Evolutionary conservation across 192 early-diverging fungal genomes (phyloP).

Genomic region (Geosiphon pyriformis): DNA sequence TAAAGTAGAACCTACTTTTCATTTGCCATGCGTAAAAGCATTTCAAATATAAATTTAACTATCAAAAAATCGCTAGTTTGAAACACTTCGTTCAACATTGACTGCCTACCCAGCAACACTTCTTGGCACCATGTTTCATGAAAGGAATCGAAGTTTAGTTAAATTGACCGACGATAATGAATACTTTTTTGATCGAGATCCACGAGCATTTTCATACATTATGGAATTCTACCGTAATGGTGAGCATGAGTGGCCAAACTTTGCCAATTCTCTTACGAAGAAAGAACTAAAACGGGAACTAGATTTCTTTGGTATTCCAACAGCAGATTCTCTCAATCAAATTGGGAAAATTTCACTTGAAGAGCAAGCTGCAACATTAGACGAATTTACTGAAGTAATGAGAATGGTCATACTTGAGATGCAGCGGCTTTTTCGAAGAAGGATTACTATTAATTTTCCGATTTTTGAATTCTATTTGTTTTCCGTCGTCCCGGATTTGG

Average conservation of each 20-base stretch:
- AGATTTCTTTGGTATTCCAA: background rate
- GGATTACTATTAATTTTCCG: background rate
- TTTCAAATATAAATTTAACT: background rate
- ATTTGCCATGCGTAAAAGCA: no score
- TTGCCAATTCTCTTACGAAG: background rate
- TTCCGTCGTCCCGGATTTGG: background rate
- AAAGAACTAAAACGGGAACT: background rate
- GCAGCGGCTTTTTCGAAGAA: background rate
- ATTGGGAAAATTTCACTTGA: background rate
- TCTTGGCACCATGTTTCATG: slow-evolving; percentile 11
- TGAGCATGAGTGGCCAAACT: background rate
- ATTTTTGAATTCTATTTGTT: background rate
- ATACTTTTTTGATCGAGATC: slow-evolving; percentile 18
- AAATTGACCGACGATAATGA: background rate
- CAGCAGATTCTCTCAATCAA: background rate
- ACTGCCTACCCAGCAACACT: slow-evolving; percentile 5
- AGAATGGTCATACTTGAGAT: background rate
- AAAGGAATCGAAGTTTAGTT: background rate
- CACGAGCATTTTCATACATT: background rate
- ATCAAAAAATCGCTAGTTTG: background rate
- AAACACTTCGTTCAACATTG: background rate
- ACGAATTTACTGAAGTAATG: background rate
- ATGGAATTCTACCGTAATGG: slow-evolving; percentile 17
- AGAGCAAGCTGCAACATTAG: background rate
- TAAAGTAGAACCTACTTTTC: no score